Evolutionary conservation across 2,329 filamentous ascomycete genomes (phyloP), one percentile per base, ranked within the genome.

Genomic region (Chrysoporthe puriensis): DNA sequence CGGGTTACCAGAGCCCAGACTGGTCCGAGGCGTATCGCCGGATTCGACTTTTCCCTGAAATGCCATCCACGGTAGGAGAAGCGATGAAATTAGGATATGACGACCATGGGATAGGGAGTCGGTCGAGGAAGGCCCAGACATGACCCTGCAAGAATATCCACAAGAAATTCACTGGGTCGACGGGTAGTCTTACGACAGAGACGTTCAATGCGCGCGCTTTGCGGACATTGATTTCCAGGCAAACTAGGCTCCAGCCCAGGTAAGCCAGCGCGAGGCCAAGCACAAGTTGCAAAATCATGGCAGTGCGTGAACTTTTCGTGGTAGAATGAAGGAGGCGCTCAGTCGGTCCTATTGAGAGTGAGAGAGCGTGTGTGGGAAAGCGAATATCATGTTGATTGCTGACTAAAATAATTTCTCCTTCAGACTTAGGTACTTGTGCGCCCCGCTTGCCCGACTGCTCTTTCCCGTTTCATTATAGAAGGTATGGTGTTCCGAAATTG

Each of bases 21-120:
- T 3, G 71, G 71, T 6, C 74, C 74, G 6, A 73, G 21, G 2
- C 60, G 66, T 5, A 67, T 65, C 32, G 71, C 67, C 0, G 66
- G 52, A 3, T 62, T 43, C 13, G 69, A 54, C 36, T 69, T 71
- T 18, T 72, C 70, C 2, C 57, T n/a, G 21, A 72, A 70, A n/a
- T 72, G 46, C 74, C 74, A 76, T 13, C 67, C 69, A 34, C 73
- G 72, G 14, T 69, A 73, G 0, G 72, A 73, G 63, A 71, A 74
- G 52, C 74, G 72, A 74, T 66, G 18, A 73, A 72, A 8, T 62
- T 52, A 0, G 73, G 74, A 36, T 73, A 76, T 0, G 72, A 73
- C 1, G 63, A 57, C 72, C 72, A 74, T 1, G 46, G 6, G 34
- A 76, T 61, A 0, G 73, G 73, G 6, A 76, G 64, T 1, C 59